These are phyloP conservation scores for Tolypocladium guangdongense DNA, from an alignment of 2,329 filamentous ascomycete genomes.

Conservation along the genomic window DNA sequence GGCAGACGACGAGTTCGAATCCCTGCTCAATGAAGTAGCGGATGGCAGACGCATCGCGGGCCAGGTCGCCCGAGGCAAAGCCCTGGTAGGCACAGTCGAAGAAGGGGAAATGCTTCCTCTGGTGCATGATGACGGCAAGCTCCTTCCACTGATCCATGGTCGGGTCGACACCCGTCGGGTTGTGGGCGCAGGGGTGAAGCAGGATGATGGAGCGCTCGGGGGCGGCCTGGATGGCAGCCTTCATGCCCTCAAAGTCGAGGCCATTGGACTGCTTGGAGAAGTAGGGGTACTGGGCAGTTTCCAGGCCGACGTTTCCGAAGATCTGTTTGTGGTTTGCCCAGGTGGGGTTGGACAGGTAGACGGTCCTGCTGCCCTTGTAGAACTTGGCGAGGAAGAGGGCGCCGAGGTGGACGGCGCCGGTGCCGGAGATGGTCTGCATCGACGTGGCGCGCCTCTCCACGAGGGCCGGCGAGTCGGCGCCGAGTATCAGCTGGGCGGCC, in stretches of 20 bases:
- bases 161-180: conserved; percentile 94
- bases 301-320: conserved; percentile 79
- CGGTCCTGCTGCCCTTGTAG: conserved; percentile 62
- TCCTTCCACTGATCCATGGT: conserved; percentile 91
- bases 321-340: conserved; percentile 99
- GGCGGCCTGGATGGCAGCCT: conserved; percentile 56
- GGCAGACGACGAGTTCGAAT: conserved; percentile 77
- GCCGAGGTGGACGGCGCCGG: conserved; percentile 86
- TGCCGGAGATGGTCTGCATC: conserved; percentile 93
- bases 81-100: conserved; percentile 98
- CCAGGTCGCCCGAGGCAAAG: conserved; percentile 85
- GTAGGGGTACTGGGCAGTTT: conserved; percentile 81
- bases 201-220: conserved; percentile 76
- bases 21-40: conserved; percentile 89
- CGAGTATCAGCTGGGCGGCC: conserved; percentile 83
- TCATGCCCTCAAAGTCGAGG: conserved; percentile 87
- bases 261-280: conserved; percentile 83
- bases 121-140: conserved; percentile 65
- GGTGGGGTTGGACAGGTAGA: conserved; percentile 90
- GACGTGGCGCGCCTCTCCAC: conserved; percentile 71
- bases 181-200: conserved; percentile 93
- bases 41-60: conserved; percentile 80
- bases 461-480: conserved; percentile 68
- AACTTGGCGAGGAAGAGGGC: conserved; percentile 91
- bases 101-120: conserved; percentile 87